Evolutionary conservation across 2,329 filamentous ascomycete species (phyloP), one percentile per base, ranked within the genome.

Genomic region (Botrytis porri): DNA sequence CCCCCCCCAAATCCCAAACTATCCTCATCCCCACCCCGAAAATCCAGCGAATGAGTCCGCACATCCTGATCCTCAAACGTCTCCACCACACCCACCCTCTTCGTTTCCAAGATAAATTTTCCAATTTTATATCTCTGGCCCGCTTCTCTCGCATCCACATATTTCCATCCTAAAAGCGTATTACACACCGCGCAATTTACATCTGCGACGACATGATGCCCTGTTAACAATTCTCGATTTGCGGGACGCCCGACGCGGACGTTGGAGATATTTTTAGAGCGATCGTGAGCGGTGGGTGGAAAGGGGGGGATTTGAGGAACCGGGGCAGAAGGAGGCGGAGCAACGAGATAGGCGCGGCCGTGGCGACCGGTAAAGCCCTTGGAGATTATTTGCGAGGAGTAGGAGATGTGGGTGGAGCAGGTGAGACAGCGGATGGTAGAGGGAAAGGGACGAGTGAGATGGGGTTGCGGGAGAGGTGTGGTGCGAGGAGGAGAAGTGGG

Each of bases 341-440:
- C 83, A 66, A 91, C 87, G 66, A 92, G 85, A 78, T 87, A 90
- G 20, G 89, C 89, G 37, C 89, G 86, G 9, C 90, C 90, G 80
- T 90, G 86, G 32, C 89, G 88, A 29, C 90, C 90, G 0, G 87
- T 90, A 82, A 92, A 92, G 75, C 88, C 87, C 79, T 91, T 91
- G 75, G 86, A 88, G 57, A 92, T 85, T 74, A 92, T 87, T 79
- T 91, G 89, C 20, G 86, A 84, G 25, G 84, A 80, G 78, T 88
- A 88, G 29, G 88, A 89, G n/a, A 92, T 80, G 80, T 92, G 88
- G 71, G 86, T 83, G 20, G 87, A 84, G 82, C 89, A 92, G 67
- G 81, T 83, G 48, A 84, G 83, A 81, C 89, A 92, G 75, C 88
- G 85, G 67, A 92, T 82, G 1, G 87, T 89, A 78, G 88, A 85